A percentile compares a stretch with the other conserved stretches of the same genome.
Conservation (phyloP, 1,284 basidiomycete genomes). For the Ganoderma sinense region DNA sequence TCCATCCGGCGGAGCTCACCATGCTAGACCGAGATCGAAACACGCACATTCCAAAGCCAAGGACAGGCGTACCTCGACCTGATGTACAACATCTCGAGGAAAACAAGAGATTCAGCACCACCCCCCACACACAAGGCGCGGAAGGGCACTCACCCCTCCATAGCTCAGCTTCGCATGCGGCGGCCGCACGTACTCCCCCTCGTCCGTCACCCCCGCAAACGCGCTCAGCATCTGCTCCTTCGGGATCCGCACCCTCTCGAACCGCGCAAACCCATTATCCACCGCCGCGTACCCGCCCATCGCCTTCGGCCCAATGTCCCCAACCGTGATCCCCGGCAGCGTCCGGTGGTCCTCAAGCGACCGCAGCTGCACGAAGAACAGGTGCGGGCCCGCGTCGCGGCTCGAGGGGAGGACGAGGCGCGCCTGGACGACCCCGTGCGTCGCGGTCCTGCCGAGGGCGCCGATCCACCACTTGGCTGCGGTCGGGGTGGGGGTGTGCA, state of each 20-base stretch:
- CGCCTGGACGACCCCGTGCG: conserved; percentile 83
- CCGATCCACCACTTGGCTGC: conserved; percentile 90
- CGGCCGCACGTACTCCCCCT: conserved; percentile 73
- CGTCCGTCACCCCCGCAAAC: conserved; percentile 75
- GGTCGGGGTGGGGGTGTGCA: conserved; percentile 80
- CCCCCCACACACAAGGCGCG: too few relatives aligned
- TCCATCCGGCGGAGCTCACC: conserved; percentile 66
- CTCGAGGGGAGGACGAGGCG: conserved; percentile 73
- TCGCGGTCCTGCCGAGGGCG: conserved; percentile 74
- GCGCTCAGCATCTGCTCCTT: conserved; percentile 79
- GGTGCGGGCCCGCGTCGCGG: conserved; percentile 75
- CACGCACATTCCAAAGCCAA: too few relatives aligned
- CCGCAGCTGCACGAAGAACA: conserved; percentile 78
- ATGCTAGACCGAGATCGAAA: conserved; percentile 50
- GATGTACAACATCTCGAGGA: conserved; percentile 71
- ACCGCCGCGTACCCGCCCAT: conserved; percentile 59
- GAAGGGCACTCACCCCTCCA: conserved; percentile 65
- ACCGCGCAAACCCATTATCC: conserved; percentile 80
- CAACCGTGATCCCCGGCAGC: conserved; percentile 72
- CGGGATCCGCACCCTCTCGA: conserved; percentile 77
- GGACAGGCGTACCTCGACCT: conserved; percentile 56
- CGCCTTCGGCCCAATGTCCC: conserved; percentile 82
- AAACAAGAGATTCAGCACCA: background rate
- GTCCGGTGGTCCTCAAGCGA: conserved; percentile 68
- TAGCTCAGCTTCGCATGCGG: conserved; percentile 81